These are phyloP conservation scores for Polyplosphaeria fusca DNA, from an alignment of 495 filamentous ascomycete genomes.

Conservation along the genomic window DNA sequence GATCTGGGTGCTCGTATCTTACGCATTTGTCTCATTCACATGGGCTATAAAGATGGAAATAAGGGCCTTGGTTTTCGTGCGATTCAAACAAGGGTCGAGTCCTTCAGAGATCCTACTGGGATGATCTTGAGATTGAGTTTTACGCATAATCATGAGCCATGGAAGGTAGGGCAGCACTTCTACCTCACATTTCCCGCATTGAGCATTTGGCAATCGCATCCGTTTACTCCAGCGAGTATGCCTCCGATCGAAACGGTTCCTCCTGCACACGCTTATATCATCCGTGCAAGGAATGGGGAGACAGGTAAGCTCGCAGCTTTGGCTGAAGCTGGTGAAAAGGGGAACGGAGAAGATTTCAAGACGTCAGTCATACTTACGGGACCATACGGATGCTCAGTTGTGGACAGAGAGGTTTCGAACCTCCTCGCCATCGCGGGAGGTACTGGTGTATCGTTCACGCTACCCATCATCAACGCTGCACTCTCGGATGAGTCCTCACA, in stretches of 20 bases:
- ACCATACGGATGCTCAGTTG: constrained; percentile 55
- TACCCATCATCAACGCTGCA: constrained; percentile 51
- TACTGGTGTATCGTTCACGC: constrained; percentile 61
- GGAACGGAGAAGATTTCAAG: neutral
- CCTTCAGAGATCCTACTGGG: constrained; percentile 50
- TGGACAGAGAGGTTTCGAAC: constrained; percentile 46
- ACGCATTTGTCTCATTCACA: constrained; percentile 54
- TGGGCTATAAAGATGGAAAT: constrained; percentile 34
- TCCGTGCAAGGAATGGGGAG: constrained; percentile 59
- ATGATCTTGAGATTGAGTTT: constrained; percentile 58
- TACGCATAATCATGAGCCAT: constrained; percentile 52
- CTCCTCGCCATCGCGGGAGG: constrained; percentile 62
- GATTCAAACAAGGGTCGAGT: constrained; percentile 48
- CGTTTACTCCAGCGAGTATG: constrained; percentile 58
- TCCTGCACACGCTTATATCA: constrained; percentile 59
- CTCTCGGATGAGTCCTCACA: constrained; percentile 40
- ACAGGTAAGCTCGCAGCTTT: constrained; percentile 53
- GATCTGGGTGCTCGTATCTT: constrained; percentile 53
- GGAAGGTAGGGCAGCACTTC: constrained; percentile 64
- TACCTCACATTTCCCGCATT: constrained; percentile 59
- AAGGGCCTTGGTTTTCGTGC: constrained; percentile 46
- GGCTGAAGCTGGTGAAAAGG: neutral
- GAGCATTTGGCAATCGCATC: constrained; percentile 65
- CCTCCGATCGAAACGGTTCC: constrained; percentile 40
- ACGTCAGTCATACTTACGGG: constrained; percentile 52